Evolutionary conservation across 2,329 filamentous ascomycete species (phyloP), one percentile per base, ranked within the genome.

Genomic region (Calonectria naviculata): DNA sequence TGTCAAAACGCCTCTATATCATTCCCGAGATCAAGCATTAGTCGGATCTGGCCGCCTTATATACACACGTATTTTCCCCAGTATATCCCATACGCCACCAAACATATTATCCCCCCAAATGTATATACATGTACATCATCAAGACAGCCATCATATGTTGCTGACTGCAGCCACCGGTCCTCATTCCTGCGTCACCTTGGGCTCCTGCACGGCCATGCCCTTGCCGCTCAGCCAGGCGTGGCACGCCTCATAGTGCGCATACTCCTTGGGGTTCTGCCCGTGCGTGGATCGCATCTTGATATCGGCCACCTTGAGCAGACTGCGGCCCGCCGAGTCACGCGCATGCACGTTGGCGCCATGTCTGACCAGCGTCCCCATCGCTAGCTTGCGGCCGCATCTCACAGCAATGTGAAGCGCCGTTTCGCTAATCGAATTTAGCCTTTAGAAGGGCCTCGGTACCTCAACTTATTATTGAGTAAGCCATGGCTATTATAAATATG

Each of bases 361-460:
- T n/a, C 84, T 81, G 15, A 87, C 80, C 13, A 90, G 81, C 9
- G 85, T 84, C 15, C 83, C 84, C 31, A 87, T 79, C 1, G 88
- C 88, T 3, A 88, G 83, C 79, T 89, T 90, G 64, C 87, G 84
- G 0, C 89, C 89, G 24, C 85, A 82, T 3, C 87, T 84, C 2
- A 88, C 87, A 0, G 89, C 89, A 10, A 91, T 76, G 44, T 90
- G 87, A 31, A 90, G 81, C 0, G 88, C 85, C 0, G 89, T 90
- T 79, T 91, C 89, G 46, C 89, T 89, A 0, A n/a, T n/a, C n/a
- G n/a, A n/a, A n/a, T n/a, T n/a, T n/a, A n/a, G n/a, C n/a, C n/a
- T n/a, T n/a, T n/a, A n/a, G n/a, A n/a, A n/a, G n/a, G n/a, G n/a
- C n/a, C n/a, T n/a, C n/a, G n/a, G n/a, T n/a, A n/a, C n/a, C n/a